phyloP scores from a whole-genome alignment of 2,329 filamentous ascomycete genomes.

The Spiromastix sp. region DNA sequence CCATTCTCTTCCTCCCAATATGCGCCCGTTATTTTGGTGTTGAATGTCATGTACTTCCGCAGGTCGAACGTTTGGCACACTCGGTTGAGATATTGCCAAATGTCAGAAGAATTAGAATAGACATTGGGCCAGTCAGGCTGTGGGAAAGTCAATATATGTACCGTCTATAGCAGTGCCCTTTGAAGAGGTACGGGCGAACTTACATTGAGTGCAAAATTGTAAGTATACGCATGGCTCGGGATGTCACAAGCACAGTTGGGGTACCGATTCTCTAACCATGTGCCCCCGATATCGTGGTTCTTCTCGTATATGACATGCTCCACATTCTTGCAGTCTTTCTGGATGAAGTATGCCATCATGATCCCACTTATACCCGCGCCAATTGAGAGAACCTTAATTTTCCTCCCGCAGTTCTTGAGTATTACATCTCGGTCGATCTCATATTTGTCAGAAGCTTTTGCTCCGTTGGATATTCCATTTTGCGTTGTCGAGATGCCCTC shows the following conservation, averaged over 20 bases:
- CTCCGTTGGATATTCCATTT: no score
- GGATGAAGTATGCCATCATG: slow-evolving; percentile 27
- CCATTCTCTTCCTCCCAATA: slow-evolving; percentile 41
- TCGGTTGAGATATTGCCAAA: slow-evolving; percentile 39
- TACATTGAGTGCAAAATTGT: slow-evolving; percentile 32
- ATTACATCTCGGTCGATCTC: slow-evolving; percentile 10
- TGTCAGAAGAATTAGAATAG: slow-evolving; percentile 37
- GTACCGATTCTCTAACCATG: slow-evolving; percentile 27
- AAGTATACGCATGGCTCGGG: slow-evolving; percentile 36
- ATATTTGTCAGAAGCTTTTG: slow-evolving; percentile 2
- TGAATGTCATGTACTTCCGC: slow-evolving; percentile 44
- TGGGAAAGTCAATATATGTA: slow-evolving; percentile 1
- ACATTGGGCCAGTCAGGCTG: slow-evolving; percentile 39
- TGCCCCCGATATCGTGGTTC: slow-evolving; percentile 28
- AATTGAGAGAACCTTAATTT: slow-evolving; percentile 32
- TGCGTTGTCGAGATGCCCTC: no score
- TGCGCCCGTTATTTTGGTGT: slow-evolving; percentile 36
- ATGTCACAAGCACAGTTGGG: slow-evolving; percentile 36
- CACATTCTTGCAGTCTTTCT: slow-evolving; percentile 27
- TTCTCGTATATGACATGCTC: slow-evolving; percentile 23
- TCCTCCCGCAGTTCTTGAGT: slow-evolving; percentile 29
- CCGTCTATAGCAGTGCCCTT: background rate
- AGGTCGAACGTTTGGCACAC: slow-evolving; percentile 40
- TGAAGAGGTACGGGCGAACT: slow-evolving; percentile 6
- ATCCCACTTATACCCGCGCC: slow-evolving; percentile 32